Conservation (phyloP, 139 green algal genomes). For the Chlamydomonas sp. region DNA sequence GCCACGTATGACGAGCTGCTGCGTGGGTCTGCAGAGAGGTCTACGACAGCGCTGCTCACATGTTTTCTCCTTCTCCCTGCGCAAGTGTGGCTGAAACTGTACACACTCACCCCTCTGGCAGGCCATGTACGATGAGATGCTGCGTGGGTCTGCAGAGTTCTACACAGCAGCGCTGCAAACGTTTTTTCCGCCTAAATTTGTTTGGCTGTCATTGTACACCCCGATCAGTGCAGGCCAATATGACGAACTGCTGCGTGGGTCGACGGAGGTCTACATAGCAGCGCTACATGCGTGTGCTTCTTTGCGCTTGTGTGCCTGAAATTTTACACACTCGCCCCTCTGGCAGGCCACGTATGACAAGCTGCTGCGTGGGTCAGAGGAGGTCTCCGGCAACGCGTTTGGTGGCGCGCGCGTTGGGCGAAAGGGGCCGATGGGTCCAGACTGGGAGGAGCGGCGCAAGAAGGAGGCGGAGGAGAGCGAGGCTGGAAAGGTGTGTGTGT, state of each 20-base stretch:
- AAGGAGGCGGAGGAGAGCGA: neutral
- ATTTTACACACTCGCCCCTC: neutral
- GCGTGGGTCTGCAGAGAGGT: constrained; percentile 10
- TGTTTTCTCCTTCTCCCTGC: neutral
- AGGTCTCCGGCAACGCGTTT: constrained; percentile 15
- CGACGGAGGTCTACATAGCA: constrained; percentile 9
- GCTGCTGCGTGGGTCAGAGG: constrained; percentile 17
- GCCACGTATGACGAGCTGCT: constrained; percentile 35
- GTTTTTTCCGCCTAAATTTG: neutral
- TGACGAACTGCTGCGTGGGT: constrained; percentile 27
- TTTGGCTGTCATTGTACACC: neutral
- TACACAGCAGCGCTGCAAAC: neutral
- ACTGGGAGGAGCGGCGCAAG: constrained; percentile 14
- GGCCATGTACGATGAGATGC: constrained; percentile 34
- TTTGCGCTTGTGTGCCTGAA: neutral
- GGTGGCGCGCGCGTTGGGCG: constrained; percentile 16
- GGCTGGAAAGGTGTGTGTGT: too few species aligned
- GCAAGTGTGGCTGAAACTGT: neutral
- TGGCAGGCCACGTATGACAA: constrained; percentile 32
- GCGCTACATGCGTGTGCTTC: neutral
- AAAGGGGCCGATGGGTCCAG: constrained; percentile 10
- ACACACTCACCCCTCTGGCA: neutral
- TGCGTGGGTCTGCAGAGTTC: constrained; percentile 14
- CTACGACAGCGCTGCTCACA: neutral
- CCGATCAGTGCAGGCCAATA: constrained; percentile 19